Evolutionary conservation across 441 rosid species (phyloP).

Genomic region (Manihot esculenta): DNA sequence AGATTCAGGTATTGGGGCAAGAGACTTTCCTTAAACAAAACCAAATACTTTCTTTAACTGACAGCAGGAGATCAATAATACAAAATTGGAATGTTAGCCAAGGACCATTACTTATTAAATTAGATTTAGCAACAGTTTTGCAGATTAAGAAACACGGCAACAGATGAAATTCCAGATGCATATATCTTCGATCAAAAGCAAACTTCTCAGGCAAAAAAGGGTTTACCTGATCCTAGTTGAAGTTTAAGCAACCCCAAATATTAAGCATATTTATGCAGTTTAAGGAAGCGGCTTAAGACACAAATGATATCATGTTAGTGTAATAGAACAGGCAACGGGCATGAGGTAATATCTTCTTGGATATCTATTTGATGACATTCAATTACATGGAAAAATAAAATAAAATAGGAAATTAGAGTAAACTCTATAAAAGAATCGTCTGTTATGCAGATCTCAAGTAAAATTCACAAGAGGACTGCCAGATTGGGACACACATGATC

Average conservation of each 20-base stretch:
- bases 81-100: conserved; percentile 3
- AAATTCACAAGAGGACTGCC: neutral
- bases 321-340: neutral
- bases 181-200: neutral
- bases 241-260: neutral
- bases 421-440: neutral
- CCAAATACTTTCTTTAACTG: conserved; percentile 23
- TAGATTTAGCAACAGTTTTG: conserved; percentile 3
- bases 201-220: neutral
- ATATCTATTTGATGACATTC: no score
- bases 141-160: no score
- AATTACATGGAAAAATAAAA: no score
- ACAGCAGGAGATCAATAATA: conserved; percentile 13
- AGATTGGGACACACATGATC: neutral
- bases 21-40: conserved; percentile 75
- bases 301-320: neutral
- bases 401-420: neutral
- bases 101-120: neutral
- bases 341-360: neutral
- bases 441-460: neutral
- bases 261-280: neutral
- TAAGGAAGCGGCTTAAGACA: neutral
- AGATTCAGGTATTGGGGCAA: conserved; percentile 92
- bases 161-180: neutral
- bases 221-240: neutral